Conservation (phyloP, 345 rosid genomes). For the Eucalyptus erythrocorys region DNA sequence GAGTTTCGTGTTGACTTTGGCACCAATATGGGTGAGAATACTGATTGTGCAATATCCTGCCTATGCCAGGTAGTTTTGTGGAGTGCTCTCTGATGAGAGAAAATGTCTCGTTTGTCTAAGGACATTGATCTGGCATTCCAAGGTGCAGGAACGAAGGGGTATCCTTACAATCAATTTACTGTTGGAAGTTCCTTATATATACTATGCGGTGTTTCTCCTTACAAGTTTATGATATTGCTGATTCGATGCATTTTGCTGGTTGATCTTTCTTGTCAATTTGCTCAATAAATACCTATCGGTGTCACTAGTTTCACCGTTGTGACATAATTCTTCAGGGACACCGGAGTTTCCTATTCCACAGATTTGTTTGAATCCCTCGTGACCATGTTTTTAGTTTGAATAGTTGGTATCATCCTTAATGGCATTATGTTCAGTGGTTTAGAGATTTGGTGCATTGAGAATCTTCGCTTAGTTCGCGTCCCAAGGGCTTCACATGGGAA, state of each 20-base stretch:
- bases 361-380: background rate
- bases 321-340: background rate
- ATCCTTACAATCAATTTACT: slow-evolving; percentile 1
- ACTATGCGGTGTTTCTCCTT: background rate
- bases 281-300: background rate
- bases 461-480: slow-evolving; percentile 33
- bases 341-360: background rate
- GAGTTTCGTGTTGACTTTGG: background rate
- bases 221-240: background rate
- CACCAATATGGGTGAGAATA: background rate
- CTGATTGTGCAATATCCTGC: background rate
- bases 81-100: background rate
- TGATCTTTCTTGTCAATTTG: background rate
- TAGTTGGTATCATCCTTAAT: background rate
- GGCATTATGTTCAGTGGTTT: slow-evolving; percentile 32
- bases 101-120: slow-evolving; percentile 32
- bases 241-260: background rate
- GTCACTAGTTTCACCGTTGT: background rate
- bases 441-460: slow-evolving; percentile 73
- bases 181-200: background rate
- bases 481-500: slow-evolving; percentile 55
- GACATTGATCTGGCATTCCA: slow-evolving; percentile 43
- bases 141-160: slow-evolving; percentile 56
- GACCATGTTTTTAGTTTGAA: background rate
- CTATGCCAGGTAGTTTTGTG: background rate